Base-by-base conservation (phyloP, 306 rosid genomes). In the Prunus campanulata region DNA sequence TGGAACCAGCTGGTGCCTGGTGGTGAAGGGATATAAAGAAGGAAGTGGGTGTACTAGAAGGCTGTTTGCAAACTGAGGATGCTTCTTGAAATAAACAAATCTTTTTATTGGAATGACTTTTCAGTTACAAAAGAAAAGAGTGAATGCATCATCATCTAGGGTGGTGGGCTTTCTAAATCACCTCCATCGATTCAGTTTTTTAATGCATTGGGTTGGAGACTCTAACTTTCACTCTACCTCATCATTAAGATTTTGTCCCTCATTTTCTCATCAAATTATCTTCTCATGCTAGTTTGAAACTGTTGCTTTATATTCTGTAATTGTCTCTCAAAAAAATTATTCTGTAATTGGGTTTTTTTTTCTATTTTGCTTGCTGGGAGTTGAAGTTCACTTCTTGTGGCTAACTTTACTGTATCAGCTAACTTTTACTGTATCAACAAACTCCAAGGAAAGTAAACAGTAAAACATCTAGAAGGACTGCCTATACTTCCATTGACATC, bases 131-230 rank as follows among this genome's bases (percentile, higher is more conserved):
- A 59, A 27, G 29, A 47, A 49, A 49, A n/a, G 16, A 11, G 32
- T 22, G 35, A 0, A 8, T 56, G 62, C 11, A 15, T 13, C 11
- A 15, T 13, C 5, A 14, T 49, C 85, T 77, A 69, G 80, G 92
- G 79, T 87, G 94, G 87, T 90, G 85, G 78, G 71, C 79, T 94
- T 90, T 93, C 96, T 13, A 78, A 76, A 39, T 88, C 93, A 76
- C 66, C 59, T 81, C 32, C 77, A 90, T 87, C 81, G 69, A 86
- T 82, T 85, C 81, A 61, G 72, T 81, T 84, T 46, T 81, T 85
- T 56, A 75, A 71, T 71, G 27, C 83, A 16, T 47, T 14, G 1
- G 60, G 47, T 39, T 39, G 44, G 78, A 50, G 49, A 72, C 69
- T 79, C 80, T 80, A 88, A 81, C 91, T 75, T 85, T 81, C 90